Base-by-base conservation (phyloP, 768 basidiomycete genomes). In the Dentipellis fragilis region DNA sequence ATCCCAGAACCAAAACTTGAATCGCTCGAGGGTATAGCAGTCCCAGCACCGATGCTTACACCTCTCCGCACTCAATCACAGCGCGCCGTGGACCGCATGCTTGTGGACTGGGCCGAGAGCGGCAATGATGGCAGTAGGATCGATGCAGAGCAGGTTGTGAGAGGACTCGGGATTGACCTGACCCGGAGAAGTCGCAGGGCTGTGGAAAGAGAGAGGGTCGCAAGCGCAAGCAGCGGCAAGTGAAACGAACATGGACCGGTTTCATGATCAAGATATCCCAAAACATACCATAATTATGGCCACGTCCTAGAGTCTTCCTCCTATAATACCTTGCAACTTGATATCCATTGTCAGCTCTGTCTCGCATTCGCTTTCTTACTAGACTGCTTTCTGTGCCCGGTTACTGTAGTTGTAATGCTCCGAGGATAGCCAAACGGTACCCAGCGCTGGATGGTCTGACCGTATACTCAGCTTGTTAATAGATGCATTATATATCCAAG, bases 401-500 rank as follows among this genome's bases (percentile, higher is more conserved):
- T 29, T 29, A 29, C 6, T 29, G 29, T 29, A 29, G 29, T 6
- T 29, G 29, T 29, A 29, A 29, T 29, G 29, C 29, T 29, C 29
- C 29, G 29, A 3, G 29, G 29, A 29, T 6, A 29, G 29, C 6
- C 29, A 6, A 3, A 29, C 29, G 29, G 6, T 29, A 29, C 29
- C 29, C 29, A 29, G 6, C 29, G 29, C 29, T 29, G 29, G 29
- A 29, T 29, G 29, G 29, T 29, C n/a, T n/a, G n/a, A n/a, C n/a
- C 29, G 29, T 29, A 29, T 29, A 29, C 29, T 29, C 29, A 6
- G 6, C 29, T 29, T 29, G 29, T 29, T 29, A 29, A 29, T 29
- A 3, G 6, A 6, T 29, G 6, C 50, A 42, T 58, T 68, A 93
- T 56, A 93, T 87, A 63, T 95, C 89, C 57, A 95, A 72, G 69